Conservation (phyloP, 148 eudicot genomes). For the Selenicereus undatus region DNA sequence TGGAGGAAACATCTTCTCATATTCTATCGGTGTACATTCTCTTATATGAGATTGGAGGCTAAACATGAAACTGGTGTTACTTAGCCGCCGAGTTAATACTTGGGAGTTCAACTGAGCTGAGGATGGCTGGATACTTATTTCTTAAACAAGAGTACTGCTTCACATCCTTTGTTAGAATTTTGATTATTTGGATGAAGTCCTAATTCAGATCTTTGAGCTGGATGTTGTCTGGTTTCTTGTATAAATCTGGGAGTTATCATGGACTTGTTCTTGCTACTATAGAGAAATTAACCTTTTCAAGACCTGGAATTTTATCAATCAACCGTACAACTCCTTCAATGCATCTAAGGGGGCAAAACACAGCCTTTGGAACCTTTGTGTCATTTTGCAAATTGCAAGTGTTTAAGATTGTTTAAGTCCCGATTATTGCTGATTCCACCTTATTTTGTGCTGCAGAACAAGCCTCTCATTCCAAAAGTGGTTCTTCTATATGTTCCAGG, state of each 20-base stretch:
- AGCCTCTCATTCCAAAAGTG: conserved; percentile 88
- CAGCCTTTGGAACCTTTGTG: background rate
- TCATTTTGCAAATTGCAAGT: background rate
- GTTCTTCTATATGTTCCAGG: conserved; percentile 91
- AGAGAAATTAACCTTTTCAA: background rate
- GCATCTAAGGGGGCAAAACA: background rate
- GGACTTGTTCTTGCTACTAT: background rate
- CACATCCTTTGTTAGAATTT: background rate
- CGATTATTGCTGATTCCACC: background rate
- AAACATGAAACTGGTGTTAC: background rate
- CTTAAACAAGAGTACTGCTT: too few relatives aligned
- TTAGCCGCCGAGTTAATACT: background rate
- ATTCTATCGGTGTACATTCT: background rate
- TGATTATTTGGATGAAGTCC: background rate
- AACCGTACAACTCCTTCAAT: background rate
- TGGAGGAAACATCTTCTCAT: background rate
- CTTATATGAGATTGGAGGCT: background rate
- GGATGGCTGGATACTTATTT: background rate
- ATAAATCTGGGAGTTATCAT: background rate
- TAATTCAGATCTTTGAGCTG: background rate
- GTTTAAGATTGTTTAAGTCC: background rate
- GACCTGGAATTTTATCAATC: background rate
- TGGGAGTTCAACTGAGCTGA: background rate
- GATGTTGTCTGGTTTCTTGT: background rate
- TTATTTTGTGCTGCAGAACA: conserved; percentile 63